Conservation (phyloP, 805 yeast genomes). For the Wickerhamia fluorescens region DNA sequence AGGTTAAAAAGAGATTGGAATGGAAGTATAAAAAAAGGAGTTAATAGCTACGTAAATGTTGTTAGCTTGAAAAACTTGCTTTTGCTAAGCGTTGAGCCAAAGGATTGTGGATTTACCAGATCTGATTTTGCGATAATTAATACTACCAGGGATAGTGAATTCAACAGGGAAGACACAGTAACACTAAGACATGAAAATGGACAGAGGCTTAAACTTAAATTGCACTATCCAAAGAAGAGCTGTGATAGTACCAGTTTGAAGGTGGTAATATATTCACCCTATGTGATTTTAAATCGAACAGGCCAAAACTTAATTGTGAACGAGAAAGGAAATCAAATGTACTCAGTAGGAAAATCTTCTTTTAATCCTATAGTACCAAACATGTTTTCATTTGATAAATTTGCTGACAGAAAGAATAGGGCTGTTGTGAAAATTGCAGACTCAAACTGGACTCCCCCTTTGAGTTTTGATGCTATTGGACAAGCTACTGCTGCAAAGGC, state of each 20-base stretch:
- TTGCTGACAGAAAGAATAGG: conserved; percentile 52
- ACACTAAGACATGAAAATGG: conserved; percentile 54
- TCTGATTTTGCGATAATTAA: conserved; percentile 75
- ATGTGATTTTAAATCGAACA: conserved; percentile 74
- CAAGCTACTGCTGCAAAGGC: conserved; percentile 53
- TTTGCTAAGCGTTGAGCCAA: conserved; percentile 61
- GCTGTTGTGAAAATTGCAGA: conserved; percentile 62
- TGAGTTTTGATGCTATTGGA: conserved; percentile 88
- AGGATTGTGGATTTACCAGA: conserved; percentile 51
- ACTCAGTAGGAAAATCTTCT: conserved; percentile 37
- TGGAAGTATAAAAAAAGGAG: conserved; percentile 56
- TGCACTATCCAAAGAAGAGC: conserved; percentile 53
- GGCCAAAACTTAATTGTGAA: conserved; percentile 55
- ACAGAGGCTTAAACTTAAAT: conserved; percentile 53
- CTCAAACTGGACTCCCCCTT: conserved; percentile 63
- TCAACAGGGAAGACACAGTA: conserved; percentile 49
- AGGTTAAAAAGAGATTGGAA: conserved; percentile 61
- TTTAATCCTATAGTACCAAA: conserved; percentile 40
- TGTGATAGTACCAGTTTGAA: conserved; percentile 53
- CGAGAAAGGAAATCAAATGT: conserved; percentile 51
- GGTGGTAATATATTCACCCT: conserved; percentile 75
- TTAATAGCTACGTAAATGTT: conserved; percentile 67
- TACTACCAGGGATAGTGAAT: conserved; percentile 45
- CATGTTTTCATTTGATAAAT: conserved; percentile 77
- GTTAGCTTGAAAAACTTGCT: conserved; percentile 68